Evolutionary conservation across 2,329 filamentous ascomycete species (phyloP), one percentile per base, ranked within the genome.

Genomic region (Curvularia eragrostidis): DNA sequence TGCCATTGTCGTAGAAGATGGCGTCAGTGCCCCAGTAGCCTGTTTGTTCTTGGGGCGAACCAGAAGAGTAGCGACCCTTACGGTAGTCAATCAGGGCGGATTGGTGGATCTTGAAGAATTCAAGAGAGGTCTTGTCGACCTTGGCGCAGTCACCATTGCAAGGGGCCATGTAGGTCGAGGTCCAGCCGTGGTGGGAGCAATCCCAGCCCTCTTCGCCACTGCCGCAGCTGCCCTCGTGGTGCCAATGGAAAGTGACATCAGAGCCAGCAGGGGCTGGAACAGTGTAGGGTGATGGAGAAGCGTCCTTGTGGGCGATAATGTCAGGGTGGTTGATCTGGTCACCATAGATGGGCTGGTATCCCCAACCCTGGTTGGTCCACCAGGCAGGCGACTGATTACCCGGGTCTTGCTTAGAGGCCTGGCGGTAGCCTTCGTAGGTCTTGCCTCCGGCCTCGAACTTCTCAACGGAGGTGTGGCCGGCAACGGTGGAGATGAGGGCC

Each of bases 41-140:
- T 15, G 65, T 62, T 48, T 71, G 64, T 9, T 61, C 71, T 44
- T 66, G 55, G 4, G 59, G 46, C 10, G 32, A 23, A 39, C 67
- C 71, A 18, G 67, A 36, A 5, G 65, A 64, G 57, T 60, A 74
- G 48, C 71, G 71, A 12, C 69, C 69, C 10, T 61, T 26, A 48
- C 65, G 69, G 64, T 73, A 73, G 52, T 69, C 65, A 52, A 68
- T 63, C 49, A 74, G 50, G 4, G 65, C 65, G 24, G 56, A 58
- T 54, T 75, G 50, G 57, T 74, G 67, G 52, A 75, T 74, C 67
- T 75, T 75, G 71, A 74, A 74, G 63, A 74, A 75, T 21, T 64
- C 43, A 15, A 75, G 69, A 21, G 69, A 28, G 10, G 64, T 69
- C 61, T 73, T 73, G 39, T 71, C 64, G 43, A 73, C 67, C 42